Percentiles rank a stretch among this genome's conserved stretches.
Conservation (phyloP, 441 rosid species). For the Metrosideros polymorpha region DNA sequence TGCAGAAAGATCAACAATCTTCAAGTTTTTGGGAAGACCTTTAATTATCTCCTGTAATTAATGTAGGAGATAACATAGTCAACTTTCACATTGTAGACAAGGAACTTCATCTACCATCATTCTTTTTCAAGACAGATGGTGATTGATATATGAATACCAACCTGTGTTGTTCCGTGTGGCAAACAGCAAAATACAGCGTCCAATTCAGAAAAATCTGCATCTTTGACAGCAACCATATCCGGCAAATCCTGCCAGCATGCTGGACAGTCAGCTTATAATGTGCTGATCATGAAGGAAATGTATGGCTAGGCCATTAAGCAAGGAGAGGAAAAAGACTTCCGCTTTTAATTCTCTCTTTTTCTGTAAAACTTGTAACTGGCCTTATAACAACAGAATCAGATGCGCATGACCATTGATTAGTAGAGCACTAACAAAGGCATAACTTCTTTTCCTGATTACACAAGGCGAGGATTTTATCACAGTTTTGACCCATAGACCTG, state of each 20-base stretch:
- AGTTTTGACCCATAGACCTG: neutral
- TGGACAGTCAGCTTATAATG: neutral
- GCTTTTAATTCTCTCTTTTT: neutral
- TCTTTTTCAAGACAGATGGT: neutral
- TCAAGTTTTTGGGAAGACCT: constrained; percentile 53
- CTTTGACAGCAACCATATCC: constrained; percentile 54
- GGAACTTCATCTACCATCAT: neutral
- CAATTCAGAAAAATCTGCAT: constrained; percentile 71
- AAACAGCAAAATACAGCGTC: constrained; percentile 96
- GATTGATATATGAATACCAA: constrained; percentile 10
- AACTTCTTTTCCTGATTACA: neutral
- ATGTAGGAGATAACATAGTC: neutral
- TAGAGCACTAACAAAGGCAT: neutral
- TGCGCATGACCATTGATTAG: neutral
- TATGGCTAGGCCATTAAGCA: neutral
- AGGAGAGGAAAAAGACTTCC: neutral
- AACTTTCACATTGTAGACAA: neutral
- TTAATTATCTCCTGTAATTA: constrained; percentile 73
- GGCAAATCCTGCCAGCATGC: constrained; percentile 61
- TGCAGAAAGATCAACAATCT: constrained; percentile 92
- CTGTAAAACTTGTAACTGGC: neutral
- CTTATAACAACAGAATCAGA: neutral
- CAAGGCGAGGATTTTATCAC: neutral
- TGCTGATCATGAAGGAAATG: neutral
- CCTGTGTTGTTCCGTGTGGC: constrained; percentile 98